These are phyloP conservation scores for Hypoxylon sp. DNA, from an alignment of 2,329 filamentous ascomycete species.

Conservation along the genomic window DNA sequence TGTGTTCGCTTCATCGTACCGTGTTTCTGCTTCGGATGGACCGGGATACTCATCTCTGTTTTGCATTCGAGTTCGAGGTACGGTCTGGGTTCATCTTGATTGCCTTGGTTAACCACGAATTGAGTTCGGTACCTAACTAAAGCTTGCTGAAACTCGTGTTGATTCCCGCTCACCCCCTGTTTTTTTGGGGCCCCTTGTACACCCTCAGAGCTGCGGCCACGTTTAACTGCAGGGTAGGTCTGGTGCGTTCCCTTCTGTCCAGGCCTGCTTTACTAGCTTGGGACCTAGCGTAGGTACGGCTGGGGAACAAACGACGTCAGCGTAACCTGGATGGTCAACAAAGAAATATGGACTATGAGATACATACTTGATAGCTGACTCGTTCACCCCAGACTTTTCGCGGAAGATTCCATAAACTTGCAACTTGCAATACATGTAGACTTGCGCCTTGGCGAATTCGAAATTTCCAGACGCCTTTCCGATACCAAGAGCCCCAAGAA, in stretches of 20 bases:
- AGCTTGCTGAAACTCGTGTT: conserved; percentile 9
- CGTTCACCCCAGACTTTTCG: not conserved
- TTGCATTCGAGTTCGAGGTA: conserved; percentile 5
- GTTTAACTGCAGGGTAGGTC: conserved; percentile 34
- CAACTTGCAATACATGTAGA: too few species aligned
- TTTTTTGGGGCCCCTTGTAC: conserved; percentile 20
- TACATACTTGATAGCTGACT: too few species aligned
- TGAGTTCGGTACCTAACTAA: conserved; percentile 9
- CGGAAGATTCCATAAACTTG: conserved; percentile 5
- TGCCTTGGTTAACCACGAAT: not conserved
- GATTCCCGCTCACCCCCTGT: conserved; percentile 12
- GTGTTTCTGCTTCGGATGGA: conserved; percentile 19
- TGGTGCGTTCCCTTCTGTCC: conserved; percentile 8
- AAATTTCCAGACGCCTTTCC: conserved; percentile 4
- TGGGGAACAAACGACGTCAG: conserved; percentile 30
- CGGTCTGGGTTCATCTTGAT: not conserved
- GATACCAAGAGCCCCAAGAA: conserved; percentile 21
- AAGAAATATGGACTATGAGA: conserved; percentile 6
- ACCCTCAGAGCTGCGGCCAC: conserved; percentile 37
- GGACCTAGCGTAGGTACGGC: not conserved
- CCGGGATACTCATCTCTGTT: conserved; percentile 4
- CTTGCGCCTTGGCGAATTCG: conserved; percentile 17
- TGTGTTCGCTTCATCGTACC: conserved; percentile 3
- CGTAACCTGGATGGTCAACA: conserved; percentile 12
- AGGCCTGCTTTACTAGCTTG: conserved; percentile 12